Percentiles rank a stretch among this genome's conserved stretches.
phyloP scores from a whole-genome alignment of 2,329 filamentous ascomycete species.

The Proliferodiscus dingleyae region DNA sequence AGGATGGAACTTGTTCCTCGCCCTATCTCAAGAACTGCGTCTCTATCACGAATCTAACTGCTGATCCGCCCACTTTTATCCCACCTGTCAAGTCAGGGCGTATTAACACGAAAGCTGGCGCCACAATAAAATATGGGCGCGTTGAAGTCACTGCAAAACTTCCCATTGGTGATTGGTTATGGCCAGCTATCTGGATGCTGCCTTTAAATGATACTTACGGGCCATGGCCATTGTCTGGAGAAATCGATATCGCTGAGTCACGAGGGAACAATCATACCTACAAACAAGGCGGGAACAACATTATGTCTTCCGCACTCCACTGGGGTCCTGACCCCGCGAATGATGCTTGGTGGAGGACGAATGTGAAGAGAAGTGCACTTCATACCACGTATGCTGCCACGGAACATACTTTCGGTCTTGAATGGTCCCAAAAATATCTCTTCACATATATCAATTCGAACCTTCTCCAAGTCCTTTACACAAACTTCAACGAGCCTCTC shows the following conservation, averaged over 20 bases:
- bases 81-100: constrained; percentile 74
- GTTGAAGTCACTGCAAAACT: constrained; percentile 75
- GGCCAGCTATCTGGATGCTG: constrained; percentile 91
- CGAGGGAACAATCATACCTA: constrained; percentile 81
- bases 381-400: constrained; percentile 66
- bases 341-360: constrained; percentile 80
- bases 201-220: constrained; percentile 69
- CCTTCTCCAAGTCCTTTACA: constrained; percentile 75
- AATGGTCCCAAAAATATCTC: constrained; percentile 84
- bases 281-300: constrained; percentile 72
- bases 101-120: constrained; percentile 67
- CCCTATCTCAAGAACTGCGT: constrained; percentile 57
- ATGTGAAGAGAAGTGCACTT: constrained; percentile 68
- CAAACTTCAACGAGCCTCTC: constrained; percentile 63
- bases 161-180: constrained; percentile 77
- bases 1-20: constrained; percentile 64
- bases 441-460: constrained; percentile 83
- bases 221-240: constrained; percentile 71
- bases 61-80: constrained; percentile 59
- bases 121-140: constrained; percentile 72
- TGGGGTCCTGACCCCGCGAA: constrained; percentile 71
- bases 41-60: constrained; percentile 69
- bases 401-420: constrained; percentile 75
- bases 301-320: constrained; percentile 73
- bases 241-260: constrained; percentile 78